phyloP scores from a whole-genome alignment of 1,139 yeast species.

The Lodderomyces theae region DNA sequence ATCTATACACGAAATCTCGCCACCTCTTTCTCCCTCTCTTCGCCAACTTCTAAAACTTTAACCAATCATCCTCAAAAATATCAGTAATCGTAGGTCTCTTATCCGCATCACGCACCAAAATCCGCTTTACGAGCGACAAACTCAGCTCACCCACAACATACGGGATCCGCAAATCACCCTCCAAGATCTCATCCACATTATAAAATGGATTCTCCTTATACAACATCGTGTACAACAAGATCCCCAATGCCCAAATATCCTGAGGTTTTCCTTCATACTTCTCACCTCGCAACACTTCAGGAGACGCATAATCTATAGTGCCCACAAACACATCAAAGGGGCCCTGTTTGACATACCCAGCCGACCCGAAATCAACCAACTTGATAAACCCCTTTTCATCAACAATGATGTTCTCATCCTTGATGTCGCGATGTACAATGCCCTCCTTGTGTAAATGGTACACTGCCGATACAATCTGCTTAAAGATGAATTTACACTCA shows the following conservation, averaged over 20 bases:
- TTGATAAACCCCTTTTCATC: constrained; percentile 76
- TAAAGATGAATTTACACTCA: constrained; percentile 75
- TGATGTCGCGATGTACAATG: constrained; percentile 90
- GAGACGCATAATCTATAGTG: constrained; percentile 95
- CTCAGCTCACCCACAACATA: constrained; percentile 58
- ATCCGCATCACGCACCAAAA: constrained; percentile 62
- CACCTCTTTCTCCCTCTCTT: no score
- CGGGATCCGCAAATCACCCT: constrained; percentile 75
- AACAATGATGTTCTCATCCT: constrained; percentile 90
- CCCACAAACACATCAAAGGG: constrained; percentile 98
- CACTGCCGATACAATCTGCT: constrained; percentile 75
- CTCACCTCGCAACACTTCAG: constrained; percentile 86
- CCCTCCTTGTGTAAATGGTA: constrained; percentile 81
- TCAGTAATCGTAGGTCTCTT: constrained; percentile 72
- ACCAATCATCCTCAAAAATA: constrained; percentile 69
- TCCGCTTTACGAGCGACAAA: constrained; percentile 56
- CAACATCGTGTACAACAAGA: constrained; percentile 80
- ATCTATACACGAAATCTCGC: no score
- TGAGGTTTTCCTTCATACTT: constrained; percentile 91
- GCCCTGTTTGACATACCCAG: constrained; percentile 85
- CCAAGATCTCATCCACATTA: constrained; percentile 92
- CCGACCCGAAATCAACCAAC: constrained; percentile 92
- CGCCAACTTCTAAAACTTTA: constrained; percentile 27
- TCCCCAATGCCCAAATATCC: constrained; percentile 96
- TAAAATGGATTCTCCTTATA: constrained; percentile 95